These are phyloP conservation scores for Nematocida major DNA, from an alignment of 371 early-diverging fungal species.

Conservation along the genomic window DNA sequence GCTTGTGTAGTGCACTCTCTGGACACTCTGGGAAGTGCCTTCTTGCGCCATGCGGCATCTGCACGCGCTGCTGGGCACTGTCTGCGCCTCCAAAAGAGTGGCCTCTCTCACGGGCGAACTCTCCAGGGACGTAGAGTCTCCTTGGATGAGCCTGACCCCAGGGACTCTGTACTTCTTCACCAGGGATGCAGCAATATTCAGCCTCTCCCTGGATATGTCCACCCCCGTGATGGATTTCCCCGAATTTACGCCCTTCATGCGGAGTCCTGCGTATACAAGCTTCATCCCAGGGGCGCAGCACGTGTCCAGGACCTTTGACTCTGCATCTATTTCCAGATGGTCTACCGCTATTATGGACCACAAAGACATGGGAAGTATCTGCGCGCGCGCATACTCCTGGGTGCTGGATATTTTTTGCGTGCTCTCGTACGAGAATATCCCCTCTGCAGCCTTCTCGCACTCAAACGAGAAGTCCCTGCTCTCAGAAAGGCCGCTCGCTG, in stretches of 20 bases:
- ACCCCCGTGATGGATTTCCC: background rate
- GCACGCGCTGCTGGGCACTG: no score
- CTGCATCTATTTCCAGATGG: slow-evolving; percentile 73
- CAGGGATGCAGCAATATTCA: background rate
- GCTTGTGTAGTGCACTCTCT: background rate
- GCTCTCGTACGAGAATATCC: slow-evolving; percentile 1
- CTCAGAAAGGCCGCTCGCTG: no score
- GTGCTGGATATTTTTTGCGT: background rate
- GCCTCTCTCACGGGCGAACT: background rate
- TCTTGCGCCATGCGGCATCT: background rate
- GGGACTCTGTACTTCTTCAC: background rate
- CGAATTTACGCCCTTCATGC: background rate
- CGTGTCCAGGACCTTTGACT: slow-evolving; percentile 71
- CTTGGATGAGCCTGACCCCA: background rate
- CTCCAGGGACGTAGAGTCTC: background rate
- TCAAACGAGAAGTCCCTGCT: background rate
- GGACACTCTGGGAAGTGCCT: no score
- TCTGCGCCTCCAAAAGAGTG: no score
- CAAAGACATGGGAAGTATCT: background rate
- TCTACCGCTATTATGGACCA: slow-evolving; percentile 21
- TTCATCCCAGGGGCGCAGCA: slow-evolving; percentile 70
- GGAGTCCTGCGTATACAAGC: slow-evolving; percentile 33
- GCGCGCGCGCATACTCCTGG: background rate
- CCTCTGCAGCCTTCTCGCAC: background rate
- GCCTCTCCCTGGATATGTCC: background rate